Evolutionary conservation across 371 early-diverging fungal species (phyloP), one percentile per base, ranked within the genome.

Genomic region (Blastocladiella emersonii): DNA sequence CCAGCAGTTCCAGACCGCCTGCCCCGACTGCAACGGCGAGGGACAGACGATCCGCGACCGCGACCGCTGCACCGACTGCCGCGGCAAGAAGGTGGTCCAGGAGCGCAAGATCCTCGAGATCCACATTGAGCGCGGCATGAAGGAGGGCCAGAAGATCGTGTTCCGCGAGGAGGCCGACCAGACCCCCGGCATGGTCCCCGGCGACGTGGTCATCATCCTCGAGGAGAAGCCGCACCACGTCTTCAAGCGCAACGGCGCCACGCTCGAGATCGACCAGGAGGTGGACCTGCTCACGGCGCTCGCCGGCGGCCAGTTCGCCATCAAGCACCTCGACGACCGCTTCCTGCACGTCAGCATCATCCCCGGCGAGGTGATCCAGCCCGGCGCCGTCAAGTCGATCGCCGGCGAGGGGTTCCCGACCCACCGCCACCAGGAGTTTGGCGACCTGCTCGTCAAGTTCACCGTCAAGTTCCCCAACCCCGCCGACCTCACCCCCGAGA

Each of bases 1-100:
- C 62, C 98, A 98, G 79, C 96, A 94, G 78, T 85, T 95, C 75
- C 95, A 95, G 74, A 88, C 91, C 72, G 83, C 89, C 48, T 98
- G 98, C 80, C 78, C 79, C 23, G 85, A 81, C 57, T 96, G 96
- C 78, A 79, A 81, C 57, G 97, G 93, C 61, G 84, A 83, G 66
- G 93, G 95, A 66, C 87, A 93, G 70, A 79, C 85, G 66, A 92
- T 96, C 66, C 79, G 81, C 68, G 83, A 86, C 63, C 90, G 89
- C 75, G 86, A 90, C 75, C 79, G 87, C 57, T 95, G 96, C 85
- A 86, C 80, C 68, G 70, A 73, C 62, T 98, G 98, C 78, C 78
- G 78, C 55, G 96, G 90, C 35, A 85, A 86, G 69, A 94, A 94
- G 81, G 79, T 89, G 25, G 74, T 77, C 12, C 76, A 76, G 23